Conservation (phyloP, 2,329 filamentous ascomycete species). For the Ophiostoma quercus region DNA sequence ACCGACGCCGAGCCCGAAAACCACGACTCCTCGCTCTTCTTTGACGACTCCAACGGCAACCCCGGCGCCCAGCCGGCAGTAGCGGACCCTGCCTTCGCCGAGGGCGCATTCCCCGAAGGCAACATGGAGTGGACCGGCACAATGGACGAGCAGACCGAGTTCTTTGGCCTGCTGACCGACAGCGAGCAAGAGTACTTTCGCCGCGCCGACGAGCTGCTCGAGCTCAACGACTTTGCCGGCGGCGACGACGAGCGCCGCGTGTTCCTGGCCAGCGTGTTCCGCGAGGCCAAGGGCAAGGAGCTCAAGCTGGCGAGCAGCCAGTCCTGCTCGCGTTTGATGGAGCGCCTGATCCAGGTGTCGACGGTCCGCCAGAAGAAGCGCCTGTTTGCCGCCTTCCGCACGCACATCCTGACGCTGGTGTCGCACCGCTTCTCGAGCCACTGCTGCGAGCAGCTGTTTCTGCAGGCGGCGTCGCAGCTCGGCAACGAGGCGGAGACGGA, state of each 20-base stretch:
- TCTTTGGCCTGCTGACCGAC: slow-evolving; percentile 88
- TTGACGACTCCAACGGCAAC: slow-evolving; percentile 1
- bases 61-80: not conserved
- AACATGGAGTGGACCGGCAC: slow-evolving; percentile 48
- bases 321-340: slow-evolving; percentile 88
- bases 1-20: not conserved
- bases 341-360: slow-evolving; percentile 80
- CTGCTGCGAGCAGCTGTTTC: slow-evolving; percentile 90
- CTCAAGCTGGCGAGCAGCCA: slow-evolving; percentile 94
- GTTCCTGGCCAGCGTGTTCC: slow-evolving; percentile 76
- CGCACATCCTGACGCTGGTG: slow-evolving; percentile 82
- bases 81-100: not conserved
- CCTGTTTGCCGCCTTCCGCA: slow-evolving; percentile 77
- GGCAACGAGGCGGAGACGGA: slow-evolving; percentile 40
- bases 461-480: slow-evolving; percentile 62
- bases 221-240: slow-evolving; percentile 74
- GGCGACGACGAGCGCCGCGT: slow-evolving; percentile 64
- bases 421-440: slow-evolving; percentile 96
- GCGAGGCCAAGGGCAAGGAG: slow-evolving; percentile 85
- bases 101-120: slow-evolving; percentile 2
- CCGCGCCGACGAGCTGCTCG: slow-evolving; percentile 80
- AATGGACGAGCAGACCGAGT: slow-evolving; percentile 48
- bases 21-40: slow-evolving; percentile 14
- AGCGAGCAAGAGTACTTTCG: slow-evolving; percentile 96
- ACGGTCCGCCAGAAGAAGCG: slow-evolving; percentile 74